phyloP scores from a whole-genome alignment of 2,329 filamentous ascomycete genomes.

The Cladophialophora carrionii region DNA sequence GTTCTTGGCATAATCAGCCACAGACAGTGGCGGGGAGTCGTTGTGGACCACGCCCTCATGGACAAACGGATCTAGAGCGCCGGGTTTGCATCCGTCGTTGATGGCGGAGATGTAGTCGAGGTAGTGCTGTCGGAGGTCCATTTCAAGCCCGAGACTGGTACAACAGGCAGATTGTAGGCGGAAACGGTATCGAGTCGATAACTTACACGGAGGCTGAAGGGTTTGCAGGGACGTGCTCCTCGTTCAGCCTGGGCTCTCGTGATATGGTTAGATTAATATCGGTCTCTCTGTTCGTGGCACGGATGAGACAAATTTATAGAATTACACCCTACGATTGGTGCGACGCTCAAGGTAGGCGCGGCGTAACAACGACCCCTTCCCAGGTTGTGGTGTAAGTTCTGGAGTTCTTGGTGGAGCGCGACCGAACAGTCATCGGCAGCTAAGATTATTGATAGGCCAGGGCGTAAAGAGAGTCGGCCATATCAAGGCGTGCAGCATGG shows the following conservation, averaged over 20 bases:
- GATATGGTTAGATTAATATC: neutral
- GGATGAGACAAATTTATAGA: neutral
- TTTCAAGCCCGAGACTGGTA: neutral
- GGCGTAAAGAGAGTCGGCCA: neutral
- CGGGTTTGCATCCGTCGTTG: slow-evolving; percentile 4
- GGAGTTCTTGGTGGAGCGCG: neutral
- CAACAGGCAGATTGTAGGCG: neutral
- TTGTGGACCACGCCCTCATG: slow-evolving; percentile 26
- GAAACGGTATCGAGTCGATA: neutral
- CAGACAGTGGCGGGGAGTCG: slow-evolving; percentile 21
- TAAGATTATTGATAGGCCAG: neutral
- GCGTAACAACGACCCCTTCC: too few relatives aligned
- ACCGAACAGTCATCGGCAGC: neutral
- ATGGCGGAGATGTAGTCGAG: slow-evolving; percentile 15
- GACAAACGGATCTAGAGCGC: slow-evolving; percentile 16
- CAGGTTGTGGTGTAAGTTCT: neutral
- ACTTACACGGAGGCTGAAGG: too few relatives aligned
- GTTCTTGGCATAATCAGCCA: slow-evolving; percentile 23
- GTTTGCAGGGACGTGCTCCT: neutral
- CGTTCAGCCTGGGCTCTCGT: neutral
- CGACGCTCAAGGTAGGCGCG: neutral
- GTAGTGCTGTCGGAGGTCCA: slow-evolving; percentile 17
- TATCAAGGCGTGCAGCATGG: neutral
- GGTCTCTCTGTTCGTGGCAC: neutral
- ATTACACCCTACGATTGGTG: neutral